Percentiles rank a stretch among this genome's conserved stretches.
These are phyloP conservation scores for Voacanga thouarsii DNA, from an alignment of 257 asterid species.

Conservation along the genomic window DNA sequence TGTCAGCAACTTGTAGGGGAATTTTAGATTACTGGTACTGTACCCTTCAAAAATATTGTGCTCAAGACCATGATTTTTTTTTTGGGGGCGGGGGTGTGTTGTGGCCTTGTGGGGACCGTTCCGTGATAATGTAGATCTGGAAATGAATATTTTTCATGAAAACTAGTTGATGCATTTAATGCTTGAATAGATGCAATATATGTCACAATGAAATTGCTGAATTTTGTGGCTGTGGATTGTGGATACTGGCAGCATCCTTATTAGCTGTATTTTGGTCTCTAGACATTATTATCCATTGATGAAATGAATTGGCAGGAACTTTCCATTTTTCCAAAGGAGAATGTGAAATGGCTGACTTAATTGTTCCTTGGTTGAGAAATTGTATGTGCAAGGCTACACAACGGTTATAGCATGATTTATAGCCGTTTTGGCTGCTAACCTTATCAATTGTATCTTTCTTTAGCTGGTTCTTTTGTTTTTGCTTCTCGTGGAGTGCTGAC, in stretches of 20 bases:
- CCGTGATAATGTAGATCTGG: neutral
- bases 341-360: neutral
- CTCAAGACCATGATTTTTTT: too few species aligned
- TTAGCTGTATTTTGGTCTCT: neutral
- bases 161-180: neutral
- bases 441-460: neutral
- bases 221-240: neutral
- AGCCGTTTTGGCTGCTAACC: neutral
- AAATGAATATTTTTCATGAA: neutral
- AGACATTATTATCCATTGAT: neutral
- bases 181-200: neutral
- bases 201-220: neutral
- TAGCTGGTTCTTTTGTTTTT: neutral
- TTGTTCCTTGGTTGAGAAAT: neutral
- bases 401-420: neutral
- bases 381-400: neutral
- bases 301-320: neutral
- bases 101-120: too few species aligned
- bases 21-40: too few species aligned
- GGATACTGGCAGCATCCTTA: neutral
- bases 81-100: too few species aligned
- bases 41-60: too few species aligned
- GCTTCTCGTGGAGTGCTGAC: conserved; percentile 67
- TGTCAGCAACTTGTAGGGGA: neutral
- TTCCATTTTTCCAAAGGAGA: neutral